Base-by-base conservation (phyloP, 192 early-diverging fungal species). In the Backusella tarrabulga region DNA sequence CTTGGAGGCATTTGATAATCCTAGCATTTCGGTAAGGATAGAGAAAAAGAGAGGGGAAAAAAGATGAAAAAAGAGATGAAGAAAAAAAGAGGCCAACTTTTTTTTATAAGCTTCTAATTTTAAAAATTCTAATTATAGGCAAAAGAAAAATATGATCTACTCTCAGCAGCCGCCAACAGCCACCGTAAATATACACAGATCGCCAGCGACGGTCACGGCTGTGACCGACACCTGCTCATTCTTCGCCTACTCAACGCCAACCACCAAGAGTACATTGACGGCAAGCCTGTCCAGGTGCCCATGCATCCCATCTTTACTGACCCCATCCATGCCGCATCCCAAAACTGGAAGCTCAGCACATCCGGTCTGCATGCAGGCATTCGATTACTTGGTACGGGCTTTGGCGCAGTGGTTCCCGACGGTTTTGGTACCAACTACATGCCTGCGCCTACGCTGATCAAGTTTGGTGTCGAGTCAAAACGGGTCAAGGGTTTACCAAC, bases 401-500 rank as follows among this genome's bases (percentile, higher is more conserved):
- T 96, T 83, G 95, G 95, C 29, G 87, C 91, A 54, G 91, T 94
- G 29, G 89, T 85, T 50, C 88, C 90, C 2, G 92, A 97, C 68
- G 93, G 94, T 1, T 97, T 95, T 77, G 95, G 94, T 34, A 92
- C 95, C 80, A 96, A 96, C 82, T 97, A 97, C 79, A 89, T 93
- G 72, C 80, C 93, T 6, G 88, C 85, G 23, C 76, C 83, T 21
- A 80, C 84, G 41, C 66, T 85, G n/a, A 86, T 96, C 72, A 94
- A 94, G 72, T 93, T 94, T 84, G 94, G 93, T 34, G 88, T 94
- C 34, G 96, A 97, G 72, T 90, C 86, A 80, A 97, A 97, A 67
- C 75, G 78, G 5, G 63, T 35, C 0, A 46, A 68, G 3, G 79
- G 79, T 38, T 80, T 77, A 1, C 60, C 74, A 3, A 38, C 74